phyloP scores from a whole-genome alignment of 495 filamentous ascomycete species.

The Lasiosphaeria ovina region DNA sequence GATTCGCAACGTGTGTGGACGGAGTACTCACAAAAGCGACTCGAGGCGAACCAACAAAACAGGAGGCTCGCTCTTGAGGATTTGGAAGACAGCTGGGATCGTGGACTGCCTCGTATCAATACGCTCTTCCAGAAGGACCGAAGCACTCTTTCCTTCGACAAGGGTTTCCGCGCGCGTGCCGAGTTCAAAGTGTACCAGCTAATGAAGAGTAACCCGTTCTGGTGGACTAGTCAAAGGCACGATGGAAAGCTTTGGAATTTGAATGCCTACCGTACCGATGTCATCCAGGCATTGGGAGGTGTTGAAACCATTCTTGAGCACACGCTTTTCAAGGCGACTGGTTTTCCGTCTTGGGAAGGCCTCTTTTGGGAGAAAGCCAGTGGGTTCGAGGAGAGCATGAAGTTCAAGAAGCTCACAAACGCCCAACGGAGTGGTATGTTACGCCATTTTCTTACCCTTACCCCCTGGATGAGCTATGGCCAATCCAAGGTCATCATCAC shows the following conservation, averaged over 20 bases:
- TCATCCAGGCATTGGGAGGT: conserved; percentile 97
- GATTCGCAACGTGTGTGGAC: conserved; percentile 99
- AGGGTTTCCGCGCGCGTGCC: conserved; percentile 91
- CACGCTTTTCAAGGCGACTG: conserved; percentile 97
- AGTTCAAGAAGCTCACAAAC: conserved; percentile 99
- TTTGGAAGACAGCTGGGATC: conserved; percentile 98
- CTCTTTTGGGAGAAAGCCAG: conserved; percentile 92
- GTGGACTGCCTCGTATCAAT: conserved; percentile 97
- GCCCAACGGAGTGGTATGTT: conserved; percentile 79
- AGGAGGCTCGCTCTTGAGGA: conserved; percentile 92
- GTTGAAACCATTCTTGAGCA: conserved; percentile 99
- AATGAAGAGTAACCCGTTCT: conserved; percentile 99
- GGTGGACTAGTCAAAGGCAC: conserved; percentile 98
- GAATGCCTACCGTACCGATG: conserved; percentile 96
- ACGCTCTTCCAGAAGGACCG: conserved; percentile 99
- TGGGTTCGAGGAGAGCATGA: conserved; percentile 83
- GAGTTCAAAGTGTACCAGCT: conserved; percentile 99
- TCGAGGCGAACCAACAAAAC: conserved; percentile 97
- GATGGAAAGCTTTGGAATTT: conserved; percentile 99
- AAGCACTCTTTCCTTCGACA: conserved; percentile 97
- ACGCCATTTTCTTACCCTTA: too few relatives aligned
- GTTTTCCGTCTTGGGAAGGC: conserved; percentile 98
- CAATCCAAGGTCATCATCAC: too few relatives aligned
- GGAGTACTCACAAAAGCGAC: conserved; percentile 96
- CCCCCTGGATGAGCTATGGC: too few relatives aligned